Base-by-base conservation (phyloP, 2,329 filamentous ascomycete species). In the Paramyrothecium roridum region DNA sequence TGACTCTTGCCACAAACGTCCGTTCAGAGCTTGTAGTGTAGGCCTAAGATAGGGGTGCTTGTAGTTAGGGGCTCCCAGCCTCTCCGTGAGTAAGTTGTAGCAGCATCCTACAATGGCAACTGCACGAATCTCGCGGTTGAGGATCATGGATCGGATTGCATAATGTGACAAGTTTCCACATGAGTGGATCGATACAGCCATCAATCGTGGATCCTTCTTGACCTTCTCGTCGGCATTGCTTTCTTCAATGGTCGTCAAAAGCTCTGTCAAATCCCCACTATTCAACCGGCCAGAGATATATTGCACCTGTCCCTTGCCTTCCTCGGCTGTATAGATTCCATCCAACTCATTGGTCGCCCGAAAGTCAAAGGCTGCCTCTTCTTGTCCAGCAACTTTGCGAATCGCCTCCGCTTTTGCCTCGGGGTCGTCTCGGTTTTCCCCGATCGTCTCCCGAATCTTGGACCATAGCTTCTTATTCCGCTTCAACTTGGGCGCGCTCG, bases 81-180 rank as follows among this genome's bases (percentile, higher is more conserved):
- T 86, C 73, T 98, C 95, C 0, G 93, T 97, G 63, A 98, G 77
- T 7, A 98, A 84, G 65, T 99, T 99, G 80, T 99, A 98, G 79
- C 95, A 99, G 77, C 95, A 99, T 49, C 95, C 95, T 57, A 99
- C 91, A 68, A 99, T 93, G 56, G 93, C 93, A 21, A 98, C 88
- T n/a, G 92, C 91, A 33, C 86, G 85, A 54, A 98, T 93, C 4
- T 86, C 83, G 0, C 89, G 88, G 67, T 97, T 98, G 55, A 96
- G 75, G 2, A 93, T 74, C 20, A 99, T 82, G 1, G 93, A 96
- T 16, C 91, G 87, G 55, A 99, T 87, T 11, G 90, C 95, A 68
- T 96, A 93, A 71, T 99, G 95, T 1, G 96, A 89, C n/a, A 99
- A 85, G 63, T 99, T 98, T 26, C 95, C 95, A 68, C 95, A 99